Conservation (phyloP, 2,329 filamentous ascomycete genomes). For the Biscogniauxia marginata region DNA sequence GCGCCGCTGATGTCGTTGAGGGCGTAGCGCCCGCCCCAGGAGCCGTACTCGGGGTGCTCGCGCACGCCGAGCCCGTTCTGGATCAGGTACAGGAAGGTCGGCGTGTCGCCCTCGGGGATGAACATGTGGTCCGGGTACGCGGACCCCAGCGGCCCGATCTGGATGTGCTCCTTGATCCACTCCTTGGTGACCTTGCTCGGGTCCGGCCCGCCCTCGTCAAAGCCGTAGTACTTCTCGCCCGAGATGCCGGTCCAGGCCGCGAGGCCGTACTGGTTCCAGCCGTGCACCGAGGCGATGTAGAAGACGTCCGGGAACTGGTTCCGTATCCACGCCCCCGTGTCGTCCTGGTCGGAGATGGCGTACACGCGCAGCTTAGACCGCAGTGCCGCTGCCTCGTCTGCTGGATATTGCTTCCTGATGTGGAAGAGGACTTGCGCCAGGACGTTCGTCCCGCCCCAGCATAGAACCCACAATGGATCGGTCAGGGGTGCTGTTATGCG, state of each 20-base stretch:
- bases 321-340: slow-evolving; percentile 56
- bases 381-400: slow-evolving; percentile 33
- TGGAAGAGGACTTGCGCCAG: slow-evolving; percentile 46
- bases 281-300: slow-evolving; percentile 56
- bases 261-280: slow-evolving; percentile 52
- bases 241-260: slow-evolving; percentile 58
- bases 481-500: slow-evolving; percentile 19
- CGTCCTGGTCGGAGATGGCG: slow-evolving; percentile 59
- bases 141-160: slow-evolving; percentile 36
- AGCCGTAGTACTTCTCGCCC: slow-evolving; percentile 44
- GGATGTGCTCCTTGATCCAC: slow-evolving; percentile 49
- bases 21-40: slow-evolving; percentile 40
- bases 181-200: slow-evolving; percentile 40
- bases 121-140: slow-evolving; percentile 41
- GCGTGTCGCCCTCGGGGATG: slow-evolving; percentile 47
- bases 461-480: slow-evolving; percentile 46
- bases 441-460: slow-evolving; percentile 50
- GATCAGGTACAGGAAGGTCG: slow-evolving; percentile 43
- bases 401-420: slow-evolving; percentile 31
- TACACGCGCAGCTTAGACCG: slow-evolving; percentile 47
- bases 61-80: slow-evolving; percentile 43
- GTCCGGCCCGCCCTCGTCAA: slow-evolving; percentile 44
- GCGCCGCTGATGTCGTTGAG: slow-evolving; percentile 3
- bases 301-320: slow-evolving; percentile 52
- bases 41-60: slow-evolving; percentile 41